Percentiles rank a stretch among this genome's conserved stretches.
Evolutionary conservation across 352 stramenopile species (phyloP).

Genomic region (Phytophthora meadii): DNA sequence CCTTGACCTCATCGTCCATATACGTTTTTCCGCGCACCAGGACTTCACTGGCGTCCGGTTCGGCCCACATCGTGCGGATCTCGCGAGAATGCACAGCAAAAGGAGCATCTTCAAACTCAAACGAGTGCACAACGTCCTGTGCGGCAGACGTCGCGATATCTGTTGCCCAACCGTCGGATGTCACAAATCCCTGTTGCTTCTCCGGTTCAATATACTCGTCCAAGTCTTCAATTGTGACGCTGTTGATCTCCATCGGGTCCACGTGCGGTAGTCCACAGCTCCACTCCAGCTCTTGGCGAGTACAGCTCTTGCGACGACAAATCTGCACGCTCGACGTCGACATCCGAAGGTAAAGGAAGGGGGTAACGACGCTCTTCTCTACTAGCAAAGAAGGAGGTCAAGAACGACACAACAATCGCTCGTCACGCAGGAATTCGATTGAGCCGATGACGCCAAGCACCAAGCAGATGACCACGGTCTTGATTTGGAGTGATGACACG

Average conservation of each 20-base stretch:
- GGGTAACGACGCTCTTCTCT: constrained; percentile 2
- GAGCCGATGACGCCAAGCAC: constrained; percentile 3
- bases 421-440: neutral
- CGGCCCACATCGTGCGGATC: constrained; percentile 67
- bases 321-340: constrained; percentile 24
- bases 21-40: constrained; percentile 67
- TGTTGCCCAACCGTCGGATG: constrained; percentile 19
- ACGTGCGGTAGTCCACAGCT: constrained; percentile 34
- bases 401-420: neutral
- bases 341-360: constrained; percentile 12
- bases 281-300: constrained; percentile 38
- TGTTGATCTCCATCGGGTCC: constrained; percentile 39
- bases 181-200: constrained; percentile 20
- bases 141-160: constrained; percentile 24
- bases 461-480: neutral
- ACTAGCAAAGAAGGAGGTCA: neutral
- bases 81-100: constrained; percentile 40
- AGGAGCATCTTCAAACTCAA: constrained; percentile 42
- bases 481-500: neutral
- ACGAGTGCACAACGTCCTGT: constrained; percentile 16
- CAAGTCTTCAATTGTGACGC: constrained; percentile 41
- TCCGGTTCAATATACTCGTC: constrained; percentile 33
- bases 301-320: constrained; percentile 42
- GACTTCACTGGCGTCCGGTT: constrained; percentile 57
- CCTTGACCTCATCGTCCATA: constrained; percentile 64